Conservation (phyloP, 1,139 yeast species). For the Yueomyces sp. region DNA sequence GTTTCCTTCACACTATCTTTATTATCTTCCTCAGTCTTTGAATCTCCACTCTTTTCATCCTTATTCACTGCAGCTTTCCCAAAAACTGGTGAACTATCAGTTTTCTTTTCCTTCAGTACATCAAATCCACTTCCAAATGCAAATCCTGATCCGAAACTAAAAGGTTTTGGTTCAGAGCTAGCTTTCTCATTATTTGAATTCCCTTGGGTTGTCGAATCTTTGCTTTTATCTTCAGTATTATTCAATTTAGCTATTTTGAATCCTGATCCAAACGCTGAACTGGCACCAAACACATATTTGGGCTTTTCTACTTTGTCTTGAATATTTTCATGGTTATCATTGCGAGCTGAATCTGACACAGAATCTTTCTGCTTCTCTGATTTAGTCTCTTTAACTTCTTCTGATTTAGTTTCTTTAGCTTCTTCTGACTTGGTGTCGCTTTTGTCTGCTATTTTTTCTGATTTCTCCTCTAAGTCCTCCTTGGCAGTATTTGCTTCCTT, state of each 20-base stretch:
- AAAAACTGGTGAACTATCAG: slow-evolving; percentile 2
- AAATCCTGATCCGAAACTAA: slow-evolving; percentile 21
- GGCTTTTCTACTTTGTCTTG: slow-evolving; percentile 13
- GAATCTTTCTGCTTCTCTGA: slow-evolving; percentile 3
- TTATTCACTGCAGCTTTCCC: slow-evolving; percentile 2
- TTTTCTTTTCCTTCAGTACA: slow-evolving; percentile 16
- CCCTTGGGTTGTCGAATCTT: not conserved
- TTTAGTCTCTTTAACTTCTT: slow-evolving; percentile 2
- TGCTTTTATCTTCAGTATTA: slow-evolving; percentile 15
- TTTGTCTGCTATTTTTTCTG: slow-evolving; percentile 2
- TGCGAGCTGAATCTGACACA: slow-evolving; percentile 3
- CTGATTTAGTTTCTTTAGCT: slow-evolving; percentile 3
- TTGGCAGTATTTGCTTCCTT: slow-evolving; percentile 3
- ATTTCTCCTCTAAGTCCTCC: not conserved
- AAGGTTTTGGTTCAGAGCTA: slow-evolving; percentile 6
- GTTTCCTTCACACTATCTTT: slow-evolving; percentile 3
- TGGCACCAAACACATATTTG: slow-evolving; percentile 43
- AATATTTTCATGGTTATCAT: slow-evolving; percentile 2
- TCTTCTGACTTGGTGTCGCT: slow-evolving; percentile 2
- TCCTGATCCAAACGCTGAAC: slow-evolving; percentile 44
- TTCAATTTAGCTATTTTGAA: slow-evolving; percentile 42
- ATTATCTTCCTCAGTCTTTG: slow-evolving; percentile 1
- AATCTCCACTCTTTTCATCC: slow-evolving; percentile 4
- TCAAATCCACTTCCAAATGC: slow-evolving; percentile 24
- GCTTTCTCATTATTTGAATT: slow-evolving; percentile 1